These are phyloP conservation scores for Ogataea polymorpha DNA, from an alignment of 805 yeast species.

Conservation along the genomic window DNA sequence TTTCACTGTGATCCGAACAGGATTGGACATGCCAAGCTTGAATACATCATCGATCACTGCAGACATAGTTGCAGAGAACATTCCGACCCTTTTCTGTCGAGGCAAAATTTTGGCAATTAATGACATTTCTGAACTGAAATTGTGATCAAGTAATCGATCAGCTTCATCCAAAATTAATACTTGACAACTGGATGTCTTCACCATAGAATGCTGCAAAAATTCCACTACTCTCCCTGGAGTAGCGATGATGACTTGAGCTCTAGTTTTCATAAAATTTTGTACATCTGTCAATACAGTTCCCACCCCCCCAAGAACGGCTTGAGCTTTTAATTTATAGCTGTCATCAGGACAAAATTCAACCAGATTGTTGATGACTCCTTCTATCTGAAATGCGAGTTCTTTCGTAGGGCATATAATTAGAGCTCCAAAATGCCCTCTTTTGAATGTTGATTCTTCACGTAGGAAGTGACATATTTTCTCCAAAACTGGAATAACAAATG, in stretches of 20 bases:
- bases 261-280: constrained; percentile 46
- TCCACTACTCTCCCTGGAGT: constrained; percentile 91
- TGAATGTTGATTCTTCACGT: constrained; percentile 32
- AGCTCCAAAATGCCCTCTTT: constrained; percentile 67
- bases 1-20: constrained; percentile 80
- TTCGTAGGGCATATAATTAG: constrained; percentile 70
- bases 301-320: constrained; percentile 62
- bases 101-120: constrained; percentile 70
- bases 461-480: constrained; percentile 51
- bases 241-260: constrained; percentile 78
- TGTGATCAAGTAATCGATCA: constrained; percentile 77
- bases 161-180: constrained; percentile 88
- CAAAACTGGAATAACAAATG: constrained; percentile 79
- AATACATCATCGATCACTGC: constrained; percentile 78
- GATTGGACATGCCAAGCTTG: constrained; percentile 88
- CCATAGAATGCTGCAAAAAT: constrained; percentile 55
- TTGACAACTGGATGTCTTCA: constrained; percentile 64
- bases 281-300: constrained; percentile 69
- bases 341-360: constrained; percentile 56
- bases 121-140: constrained; percentile 67
- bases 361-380: constrained; percentile 58
- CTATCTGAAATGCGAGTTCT: constrained; percentile 67
- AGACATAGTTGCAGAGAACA: constrained; percentile 89
- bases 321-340: constrained; percentile 43
- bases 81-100: constrained; percentile 87